A percentile compares a stretch with the other conserved stretches of the same genome.
Conservation (phyloP, 2,329 filamentous ascomycete genomes). For the Aspergillus udagawae region DNA sequence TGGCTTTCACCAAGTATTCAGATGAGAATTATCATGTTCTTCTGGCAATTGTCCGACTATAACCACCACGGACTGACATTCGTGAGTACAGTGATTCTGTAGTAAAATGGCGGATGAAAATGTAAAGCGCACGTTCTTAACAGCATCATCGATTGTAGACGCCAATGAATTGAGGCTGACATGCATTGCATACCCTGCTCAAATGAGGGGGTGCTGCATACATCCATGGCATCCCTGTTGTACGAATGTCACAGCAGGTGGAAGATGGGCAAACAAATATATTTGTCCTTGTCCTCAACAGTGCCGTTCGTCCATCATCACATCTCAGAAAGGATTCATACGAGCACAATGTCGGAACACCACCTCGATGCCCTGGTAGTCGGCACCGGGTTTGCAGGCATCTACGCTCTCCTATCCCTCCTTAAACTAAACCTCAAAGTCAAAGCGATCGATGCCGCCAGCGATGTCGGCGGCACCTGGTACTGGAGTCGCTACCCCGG, state of each 20-base stretch:
- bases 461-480: slow-evolving; percentile 43
- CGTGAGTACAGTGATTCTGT: too few relatives aligned
- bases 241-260: not conserved
- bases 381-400: slow-evolving; percentile 39
- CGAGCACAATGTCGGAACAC: not conserved
- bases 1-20: too few relatives aligned
- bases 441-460: slow-evolving; percentile 38
- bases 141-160: too few relatives aligned
- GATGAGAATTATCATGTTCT: too few relatives aligned
- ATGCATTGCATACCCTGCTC: not conserved
- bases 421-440: slow-evolving; percentile 33
- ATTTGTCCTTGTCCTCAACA: not conserved
- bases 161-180: not conserved
- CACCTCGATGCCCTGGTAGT: slow-evolving; percentile 36
- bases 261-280: not conserved
- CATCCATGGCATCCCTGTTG: not conserved
- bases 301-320: not conserved
- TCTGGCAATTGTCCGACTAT: too few relatives aligned
- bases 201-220: not conserved
- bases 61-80: too few relatives aligned
- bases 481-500: slow-evolving; percentile 45
- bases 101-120: too few relatives aligned
- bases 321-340: not conserved
- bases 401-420: slow-evolving; percentile 35
- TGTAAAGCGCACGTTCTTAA: too few relatives aligned